Evolutionary conservation across 257 asterid genomes (phyloP).

Genomic region (Solanum piurae): DNA sequence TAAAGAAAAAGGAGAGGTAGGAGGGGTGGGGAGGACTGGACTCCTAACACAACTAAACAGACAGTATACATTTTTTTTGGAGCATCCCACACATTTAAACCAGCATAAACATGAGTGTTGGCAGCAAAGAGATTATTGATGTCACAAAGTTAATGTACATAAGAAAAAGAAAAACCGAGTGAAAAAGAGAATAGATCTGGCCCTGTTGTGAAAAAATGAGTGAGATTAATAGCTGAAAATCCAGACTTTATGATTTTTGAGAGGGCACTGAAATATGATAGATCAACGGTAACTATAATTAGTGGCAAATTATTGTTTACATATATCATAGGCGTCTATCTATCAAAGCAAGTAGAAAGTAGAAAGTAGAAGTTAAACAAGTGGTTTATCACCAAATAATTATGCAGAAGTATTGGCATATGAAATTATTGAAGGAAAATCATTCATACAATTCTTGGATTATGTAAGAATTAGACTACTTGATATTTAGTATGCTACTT

Average conservation of each 20-base stretch:
- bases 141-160: background rate
- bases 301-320: background rate
- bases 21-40: background rate
- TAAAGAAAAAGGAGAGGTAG: background rate
- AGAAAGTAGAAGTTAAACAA: background rate
- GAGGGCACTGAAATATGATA: constrained; percentile 53
- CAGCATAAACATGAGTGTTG: background rate
- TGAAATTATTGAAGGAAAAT: background rate
- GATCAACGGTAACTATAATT: constrained; percentile 1
- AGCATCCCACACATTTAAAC: background rate
- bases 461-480: background rate
- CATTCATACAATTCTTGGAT: background rate
- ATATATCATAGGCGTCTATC: background rate
- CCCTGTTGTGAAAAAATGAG: constrained; percentile 91
- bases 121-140: background rate
- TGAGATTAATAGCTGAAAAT: constrained; percentile 81
- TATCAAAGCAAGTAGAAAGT: background rate
- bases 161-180: background rate
- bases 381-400: background rate
- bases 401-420: background rate
- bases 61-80: background rate
- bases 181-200: constrained; percentile 30
- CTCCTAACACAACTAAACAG: background rate
- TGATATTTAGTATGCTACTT: background rate
- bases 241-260: constrained; percentile 90